phyloP scores from a whole-genome alignment of 2,329 filamentous ascomycete genomes.

The Aspergillus clavatus region DNA sequence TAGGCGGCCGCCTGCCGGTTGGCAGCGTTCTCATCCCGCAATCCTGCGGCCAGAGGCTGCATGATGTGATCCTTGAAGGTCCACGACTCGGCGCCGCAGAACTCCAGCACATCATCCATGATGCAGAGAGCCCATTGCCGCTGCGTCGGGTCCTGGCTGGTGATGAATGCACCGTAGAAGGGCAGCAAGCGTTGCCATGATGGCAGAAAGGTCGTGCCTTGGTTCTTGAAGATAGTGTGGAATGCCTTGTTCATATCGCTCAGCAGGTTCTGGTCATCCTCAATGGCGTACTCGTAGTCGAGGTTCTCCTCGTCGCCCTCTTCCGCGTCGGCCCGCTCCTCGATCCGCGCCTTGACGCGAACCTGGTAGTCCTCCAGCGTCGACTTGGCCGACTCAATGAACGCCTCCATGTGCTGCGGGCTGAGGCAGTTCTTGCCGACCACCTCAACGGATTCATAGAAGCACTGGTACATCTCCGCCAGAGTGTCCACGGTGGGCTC shows the following conservation, averaged over 20 bases:
- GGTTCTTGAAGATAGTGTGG: conserved; percentile 98
- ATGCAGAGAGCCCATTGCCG: conserved; percentile 99
- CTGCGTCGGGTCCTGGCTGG: conserved; percentile 77
- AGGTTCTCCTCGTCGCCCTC: conserved; percentile 88
- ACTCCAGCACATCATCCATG: conserved; percentile 96
- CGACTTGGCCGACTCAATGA: conserved; percentile 79
- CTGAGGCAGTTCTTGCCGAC: conserved; percentile 80
- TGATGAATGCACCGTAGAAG: conserved; percentile 82
- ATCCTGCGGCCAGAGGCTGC: conserved; percentile 78
- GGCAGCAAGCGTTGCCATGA: conserved; percentile 81
- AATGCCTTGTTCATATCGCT: conserved; percentile 99
- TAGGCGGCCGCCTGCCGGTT: conserved; percentile 96
- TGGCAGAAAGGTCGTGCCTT: conserved; percentile 75
- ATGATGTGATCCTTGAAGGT: conserved; percentile 82
- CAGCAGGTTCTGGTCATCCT: conserved; percentile 92
- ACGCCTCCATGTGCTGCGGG: conserved; percentile 72
- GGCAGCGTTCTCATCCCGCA: conserved; percentile 78
- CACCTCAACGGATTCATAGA: conserved; percentile 96
- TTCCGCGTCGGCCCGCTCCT: conserved; percentile 76
- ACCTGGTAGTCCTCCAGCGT: conserved; percentile 90
- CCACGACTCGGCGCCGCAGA: conserved; percentile 85
- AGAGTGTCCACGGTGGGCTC: conserved; percentile 95
- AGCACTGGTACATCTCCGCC: conserved; percentile 99
- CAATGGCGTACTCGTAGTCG: conserved; percentile 82
- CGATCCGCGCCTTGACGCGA: conserved; percentile 74